Conservation (phyloP, 2,329 filamentous ascomycete genomes). For the Exophiala calicioides region DNA sequence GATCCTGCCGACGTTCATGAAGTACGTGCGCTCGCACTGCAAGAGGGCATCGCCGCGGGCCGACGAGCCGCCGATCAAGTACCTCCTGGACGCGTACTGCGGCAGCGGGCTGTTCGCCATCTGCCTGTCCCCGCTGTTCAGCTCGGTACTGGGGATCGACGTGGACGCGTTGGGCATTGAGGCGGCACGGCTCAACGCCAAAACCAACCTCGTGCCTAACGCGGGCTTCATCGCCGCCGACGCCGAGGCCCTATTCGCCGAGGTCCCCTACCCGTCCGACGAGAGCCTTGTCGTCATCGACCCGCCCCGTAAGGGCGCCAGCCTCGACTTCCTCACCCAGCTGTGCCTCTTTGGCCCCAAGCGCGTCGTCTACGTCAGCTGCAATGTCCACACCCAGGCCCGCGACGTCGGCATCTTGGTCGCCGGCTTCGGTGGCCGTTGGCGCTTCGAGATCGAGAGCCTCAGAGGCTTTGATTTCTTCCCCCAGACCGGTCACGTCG, state of each 20-base stretch:
- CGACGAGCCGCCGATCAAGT: conserved; percentile 58
- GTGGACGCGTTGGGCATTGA: conserved; percentile 76
- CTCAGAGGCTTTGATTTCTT: conserved; percentile 96
- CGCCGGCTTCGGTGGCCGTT: conserved; percentile 21
- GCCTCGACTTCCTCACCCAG: conserved; percentile 78
- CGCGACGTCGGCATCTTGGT: conserved; percentile 87
- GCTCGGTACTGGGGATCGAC: conserved; percentile 82
- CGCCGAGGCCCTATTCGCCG: conserved; percentile 77
- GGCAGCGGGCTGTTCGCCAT: conserved; percentile 97
- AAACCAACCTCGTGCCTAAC: conserved; percentile 71
- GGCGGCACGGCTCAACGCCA: conserved; percentile 76
- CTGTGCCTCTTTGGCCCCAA: conserved; percentile 74
- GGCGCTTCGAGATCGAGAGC: conserved; percentile 81
- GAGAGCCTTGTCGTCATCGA: conserved; percentile 94
- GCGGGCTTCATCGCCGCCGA: conserved; percentile 89
- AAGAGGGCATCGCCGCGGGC: conserved; percentile 55
- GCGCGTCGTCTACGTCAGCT: conserved; percentile 90
- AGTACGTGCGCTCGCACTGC: conserved; percentile 80
- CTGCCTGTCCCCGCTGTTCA: conserved; percentile 80
- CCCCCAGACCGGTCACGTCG: conserved; percentile 75
- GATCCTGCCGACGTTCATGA: conserved; percentile 82
- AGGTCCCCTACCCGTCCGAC: conserved; percentile 70
- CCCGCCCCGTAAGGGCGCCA: conserved; percentile 94
- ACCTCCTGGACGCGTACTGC: conserved; percentile 96
- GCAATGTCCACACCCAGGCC: conserved; percentile 97